Percentiles rank a stretch among this genome's conserved stretches.
Evolutionary conservation across 106 monocot genomes (phyloP).

Genomic region (Posidonia australis): DNA sequence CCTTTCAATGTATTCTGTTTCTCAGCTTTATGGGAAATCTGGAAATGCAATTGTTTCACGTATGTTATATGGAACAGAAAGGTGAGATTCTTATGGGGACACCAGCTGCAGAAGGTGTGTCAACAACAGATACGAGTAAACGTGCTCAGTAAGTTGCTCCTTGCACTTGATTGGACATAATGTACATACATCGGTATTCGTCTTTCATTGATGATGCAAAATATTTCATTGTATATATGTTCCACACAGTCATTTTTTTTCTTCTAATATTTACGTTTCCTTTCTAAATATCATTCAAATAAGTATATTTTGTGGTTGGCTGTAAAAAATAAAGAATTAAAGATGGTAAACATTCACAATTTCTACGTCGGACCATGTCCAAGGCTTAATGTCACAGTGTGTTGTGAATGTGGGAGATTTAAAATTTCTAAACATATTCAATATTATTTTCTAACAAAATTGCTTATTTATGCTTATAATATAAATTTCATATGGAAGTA

Average conservation of each 20-base stretch:
- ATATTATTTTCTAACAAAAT: constrained; percentile 2
- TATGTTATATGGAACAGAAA: constrained; percentile 37
- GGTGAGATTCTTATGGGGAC: constrained; percentile 74
- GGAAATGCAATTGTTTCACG: not conserved
- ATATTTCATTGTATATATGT: too few relatives aligned
- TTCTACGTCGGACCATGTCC: too few relatives aligned
- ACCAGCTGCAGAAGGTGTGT: constrained; percentile 89
- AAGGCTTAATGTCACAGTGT: not conserved
- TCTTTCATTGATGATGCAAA: too few relatives aligned
- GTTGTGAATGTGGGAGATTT: not conserved
- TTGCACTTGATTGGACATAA: too few relatives aligned
- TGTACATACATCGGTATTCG: too few relatives aligned
- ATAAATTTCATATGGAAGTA: not conserved
- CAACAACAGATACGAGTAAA: constrained; percentile 78
- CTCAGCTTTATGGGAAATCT: not conserved
- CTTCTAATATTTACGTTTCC: too few relatives aligned
- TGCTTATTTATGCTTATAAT: not conserved
- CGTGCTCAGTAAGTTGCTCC: constrained; percentile 59
- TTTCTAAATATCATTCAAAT: too few relatives aligned
- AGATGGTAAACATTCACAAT: too few relatives aligned
- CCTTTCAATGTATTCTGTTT: not conserved
- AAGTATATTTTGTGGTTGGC: too few relatives aligned
- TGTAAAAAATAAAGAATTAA: too few relatives aligned
- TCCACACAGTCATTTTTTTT: too few relatives aligned
- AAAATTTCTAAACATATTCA: not conserved